Evolutionary conservation across 1,284 basidiomycete species (phyloP), one percentile per base, ranked within the genome.

Genomic region (Stereum hirsutum): DNA sequence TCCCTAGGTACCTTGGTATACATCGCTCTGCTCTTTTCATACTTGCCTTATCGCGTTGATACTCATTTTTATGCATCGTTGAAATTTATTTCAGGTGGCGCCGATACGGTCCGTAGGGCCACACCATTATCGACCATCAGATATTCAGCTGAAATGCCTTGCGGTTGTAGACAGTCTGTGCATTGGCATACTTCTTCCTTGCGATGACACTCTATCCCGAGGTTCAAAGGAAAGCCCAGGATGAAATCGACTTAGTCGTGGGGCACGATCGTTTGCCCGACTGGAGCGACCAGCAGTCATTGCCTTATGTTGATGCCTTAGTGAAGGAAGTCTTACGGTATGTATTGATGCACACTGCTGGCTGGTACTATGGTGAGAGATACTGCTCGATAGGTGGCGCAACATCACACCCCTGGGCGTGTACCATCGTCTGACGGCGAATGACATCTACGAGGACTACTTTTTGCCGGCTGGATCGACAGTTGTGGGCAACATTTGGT

Each of bases 391-490:
- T 11, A 31, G 6, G 38, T 12, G 5, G 15, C n/a, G 20, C 15
- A 11, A 20, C n/a, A 14, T 12, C 25, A 7, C 24, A 27, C 15
- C 10, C 28, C 1, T 1, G 32, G 8, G 15, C 1, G 5, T 7
- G 14, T 17, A 19, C 0, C 65, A 62, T 42, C 31, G 46, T 14
- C 37, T 57, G 7, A 44, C 49, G 6, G 48, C 50, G 8, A 63
- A 65, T 14, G 63, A 64, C 31, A 53, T 57, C n/a, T 67, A 65
- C 43, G 52, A 60, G n/a, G 65, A 62, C 4, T 65, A 64, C 44
- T 48, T 53, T n/a, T 54, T 69, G 5, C 64, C 64, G 2, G 52
- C 53, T n/a, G 63, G 60, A 12, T 57, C 61, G 3, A 54, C 62
- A 25, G 50, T 66, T 8, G 50, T 61, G 12, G 47, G 51, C 2